A percentile compares a stretch with the other conserved stretches of the same genome.
Conservation (phyloP, 805 yeast species). For the Debaryomyces tyrocola region DNA sequence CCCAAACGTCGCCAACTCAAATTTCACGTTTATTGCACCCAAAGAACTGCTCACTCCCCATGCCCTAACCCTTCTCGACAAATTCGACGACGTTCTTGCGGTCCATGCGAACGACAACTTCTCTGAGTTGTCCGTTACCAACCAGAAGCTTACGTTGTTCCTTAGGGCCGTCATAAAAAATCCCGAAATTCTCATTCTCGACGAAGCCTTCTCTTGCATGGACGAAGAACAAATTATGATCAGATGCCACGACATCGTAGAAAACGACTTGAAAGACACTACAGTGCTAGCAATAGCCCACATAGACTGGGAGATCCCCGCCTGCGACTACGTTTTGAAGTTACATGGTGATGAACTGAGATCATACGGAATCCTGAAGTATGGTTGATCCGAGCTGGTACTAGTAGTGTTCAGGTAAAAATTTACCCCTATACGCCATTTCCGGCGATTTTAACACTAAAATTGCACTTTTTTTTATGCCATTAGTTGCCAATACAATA, state of each 20-base stretch:
- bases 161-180: slow-evolving; percentile 74
- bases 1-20: slow-evolving; percentile 55
- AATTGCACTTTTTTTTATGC: no score
- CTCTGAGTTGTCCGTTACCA: slow-evolving; percentile 57
- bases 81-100: slow-evolving; percentile 31
- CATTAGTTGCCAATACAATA: no score
- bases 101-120: slow-evolving; percentile 43
- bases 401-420: no score
- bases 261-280: slow-evolving; percentile 35
- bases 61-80: slow-evolving; percentile 17
- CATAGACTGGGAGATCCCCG: slow-evolving; percentile 75
- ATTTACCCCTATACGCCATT: not conserved
- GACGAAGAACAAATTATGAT: slow-evolving; percentile 48
- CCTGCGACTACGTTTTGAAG: slow-evolving; percentile 49
- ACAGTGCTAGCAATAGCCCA: slow-evolving; percentile 84
- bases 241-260: slow-evolving; percentile 32
- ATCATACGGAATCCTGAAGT: slow-evolving; percentile 17
- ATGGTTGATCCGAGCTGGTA: not conserved
- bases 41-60: slow-evolving; percentile 8
- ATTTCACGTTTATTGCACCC: slow-evolving; percentile 47
- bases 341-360: slow-evolving; percentile 31
- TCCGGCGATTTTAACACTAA: not conserved
- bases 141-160: slow-evolving; percentile 77
- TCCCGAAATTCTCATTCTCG: slow-evolving; percentile 79
- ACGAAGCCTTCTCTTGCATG: slow-evolving; percentile 94